A percentile compares a stretch with the other conserved stretches of the same genome.
phyloP scores from a whole-genome alignment of 768 basidiomycete species.

The Suillus hirtellus region DNA sequence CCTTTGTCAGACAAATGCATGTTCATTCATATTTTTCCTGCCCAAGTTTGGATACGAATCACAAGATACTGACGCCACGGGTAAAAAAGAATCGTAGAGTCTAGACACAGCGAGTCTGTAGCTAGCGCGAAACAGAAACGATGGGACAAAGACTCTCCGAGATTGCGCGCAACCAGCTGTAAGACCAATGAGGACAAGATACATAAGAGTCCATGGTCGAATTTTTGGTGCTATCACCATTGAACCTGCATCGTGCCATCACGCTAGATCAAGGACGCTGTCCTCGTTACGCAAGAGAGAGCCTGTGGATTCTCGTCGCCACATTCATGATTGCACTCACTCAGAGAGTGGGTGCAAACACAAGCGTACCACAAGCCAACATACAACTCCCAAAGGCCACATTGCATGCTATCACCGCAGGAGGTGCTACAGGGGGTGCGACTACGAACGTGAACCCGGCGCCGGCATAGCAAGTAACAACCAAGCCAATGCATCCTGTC shows the following conservation, averaged over 20 bases:
- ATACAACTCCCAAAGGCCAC: constrained; percentile 24
- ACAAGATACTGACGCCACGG: neutral
- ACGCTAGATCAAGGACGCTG: too few relatives aligned
- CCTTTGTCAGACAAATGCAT: too few relatives aligned
- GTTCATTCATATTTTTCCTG: too few relatives aligned
- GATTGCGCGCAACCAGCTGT: too few relatives aligned
- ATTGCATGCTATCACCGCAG: constrained; percentile 26
- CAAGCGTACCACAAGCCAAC: constrained; percentile 22
- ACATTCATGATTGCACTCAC: neutral
- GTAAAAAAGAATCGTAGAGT: neutral
- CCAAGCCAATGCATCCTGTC: constrained; percentile 27
- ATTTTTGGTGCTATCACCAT: neutral
- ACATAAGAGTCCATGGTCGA: neutral
- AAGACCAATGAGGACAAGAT: neutral
- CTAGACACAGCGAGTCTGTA: neutral
- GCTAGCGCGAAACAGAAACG: neutral
- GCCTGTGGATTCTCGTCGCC: neutral
- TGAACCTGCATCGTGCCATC: too few relatives aligned
- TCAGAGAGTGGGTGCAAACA: constrained; percentile 27
- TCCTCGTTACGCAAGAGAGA: neutral
- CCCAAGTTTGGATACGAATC: neutral
- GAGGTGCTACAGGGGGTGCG: constrained; percentile 16
- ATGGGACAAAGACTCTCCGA: neutral
- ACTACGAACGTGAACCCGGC: constrained; percentile 28
- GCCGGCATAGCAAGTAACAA: constrained; percentile 22